phyloP scores from a whole-genome alignment of 2,329 filamentous ascomycete genomes.

The Fusarium sororula region DNA sequence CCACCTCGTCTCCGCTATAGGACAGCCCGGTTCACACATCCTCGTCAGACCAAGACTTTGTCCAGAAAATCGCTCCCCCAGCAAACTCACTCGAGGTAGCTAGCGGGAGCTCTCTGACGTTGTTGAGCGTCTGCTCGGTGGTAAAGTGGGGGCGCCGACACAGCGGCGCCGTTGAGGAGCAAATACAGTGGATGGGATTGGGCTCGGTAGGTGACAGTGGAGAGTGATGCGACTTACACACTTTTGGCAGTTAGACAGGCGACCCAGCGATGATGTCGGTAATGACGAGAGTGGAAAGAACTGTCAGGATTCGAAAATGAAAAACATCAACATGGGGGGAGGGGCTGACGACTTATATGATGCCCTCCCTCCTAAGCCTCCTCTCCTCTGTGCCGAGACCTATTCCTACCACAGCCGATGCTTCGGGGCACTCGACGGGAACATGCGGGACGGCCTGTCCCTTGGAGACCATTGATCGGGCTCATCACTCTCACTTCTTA shows the following conservation, averaged over 20 bases:
- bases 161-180: conserved; percentile 25
- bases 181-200: conserved; percentile 34
- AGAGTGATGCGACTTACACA: conserved; percentile 39
- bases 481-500: conserved; percentile 23
- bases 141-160: conserved; percentile 39
- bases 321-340: conserved; percentile 17
- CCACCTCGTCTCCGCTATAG: conserved; percentile 35
- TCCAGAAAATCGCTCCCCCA: conserved; percentile 27
- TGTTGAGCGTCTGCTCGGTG: conserved; percentile 39
- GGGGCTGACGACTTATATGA: conserved; percentile 38
- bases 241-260: conserved; percentile 21
- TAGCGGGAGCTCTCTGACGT: conserved; percentile 38
- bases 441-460: conserved; percentile 44
- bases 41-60: conserved; percentile 34
- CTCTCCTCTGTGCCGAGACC: conserved; percentile 43
- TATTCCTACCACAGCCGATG: conserved; percentile 45
- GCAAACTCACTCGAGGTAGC: conserved; percentile 40
- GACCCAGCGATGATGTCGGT: conserved; percentile 38
- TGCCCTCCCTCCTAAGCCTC: conserved; percentile 16
- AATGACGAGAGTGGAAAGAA: conserved; percentile 29
- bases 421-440: conserved; percentile 41
- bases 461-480: conserved; percentile 34
- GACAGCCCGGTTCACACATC: conserved; percentile 19
- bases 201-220: conserved; percentile 33
- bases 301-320: conserved; percentile 18